Conservation (phyloP, 345 rosid genomes). For the Dipteronia sinensis region DNA sequence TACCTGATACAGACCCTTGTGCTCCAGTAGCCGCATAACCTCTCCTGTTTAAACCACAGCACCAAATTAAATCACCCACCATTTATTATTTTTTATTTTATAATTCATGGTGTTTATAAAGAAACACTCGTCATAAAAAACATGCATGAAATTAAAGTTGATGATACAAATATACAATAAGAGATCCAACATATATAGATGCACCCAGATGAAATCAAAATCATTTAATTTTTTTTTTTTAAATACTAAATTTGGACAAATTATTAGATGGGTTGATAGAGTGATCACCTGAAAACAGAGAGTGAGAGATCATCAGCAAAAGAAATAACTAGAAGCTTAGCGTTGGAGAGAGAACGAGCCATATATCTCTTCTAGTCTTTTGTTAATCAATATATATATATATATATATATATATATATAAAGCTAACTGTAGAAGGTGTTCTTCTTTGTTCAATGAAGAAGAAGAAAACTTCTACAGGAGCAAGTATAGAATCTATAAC, state of each 20-base stretch:
- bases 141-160: too few species aligned
- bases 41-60: slow-evolving; percentile 32
- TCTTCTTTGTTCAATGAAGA: background rate
- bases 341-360: slow-evolving; percentile 39
- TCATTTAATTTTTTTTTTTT: too few species aligned
- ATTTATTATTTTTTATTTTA: too few species aligned
- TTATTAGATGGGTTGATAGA: too few species aligned
- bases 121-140: too few species aligned
- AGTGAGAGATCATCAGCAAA: slow-evolving; percentile 25
- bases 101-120: too few species aligned
- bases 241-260: background rate
- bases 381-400: background rate
- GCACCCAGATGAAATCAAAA: background rate
- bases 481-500: background rate
- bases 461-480: slow-evolving; percentile 16
- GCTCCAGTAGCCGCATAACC: slow-evolving; percentile 44
- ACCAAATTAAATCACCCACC: background rate
- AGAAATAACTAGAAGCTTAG: slow-evolving; percentile 32
- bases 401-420: too few species aligned
- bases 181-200: background rate
- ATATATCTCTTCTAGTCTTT: slow-evolving; percentile 13
- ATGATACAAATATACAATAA: too few species aligned
- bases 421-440: slow-evolving; percentile 23
- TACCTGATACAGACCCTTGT: slow-evolving; percentile 24
- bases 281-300: slow-evolving; percentile 32